Conservation (phyloP, 164 flowering plant species). For the Hamamelis virginiana region DNA sequence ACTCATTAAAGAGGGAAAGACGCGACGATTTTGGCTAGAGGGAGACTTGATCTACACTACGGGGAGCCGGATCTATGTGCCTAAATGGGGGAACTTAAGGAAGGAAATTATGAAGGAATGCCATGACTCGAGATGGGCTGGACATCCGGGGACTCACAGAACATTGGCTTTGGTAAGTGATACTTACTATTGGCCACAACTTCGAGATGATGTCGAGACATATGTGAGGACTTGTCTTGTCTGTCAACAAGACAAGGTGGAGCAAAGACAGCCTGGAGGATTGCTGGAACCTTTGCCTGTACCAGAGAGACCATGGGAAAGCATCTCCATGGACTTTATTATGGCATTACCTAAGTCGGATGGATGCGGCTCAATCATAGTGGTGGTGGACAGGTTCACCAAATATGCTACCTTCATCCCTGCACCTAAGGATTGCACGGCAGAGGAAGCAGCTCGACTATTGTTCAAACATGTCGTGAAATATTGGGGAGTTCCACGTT, state of each 20-base stretch:
- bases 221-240: slow-evolving; percentile 19
- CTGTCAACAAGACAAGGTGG: slow-evolving; percentile 11
- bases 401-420: not conserved
- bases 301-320: no score
- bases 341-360: not conserved
- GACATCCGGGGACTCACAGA: slow-evolving; percentile 3
- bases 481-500: not conserved
- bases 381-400: not conserved
- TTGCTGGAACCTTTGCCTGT: no score
- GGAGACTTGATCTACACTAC: not conserved
- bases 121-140: slow-evolving; percentile 7
- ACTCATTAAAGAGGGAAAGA: not conserved
- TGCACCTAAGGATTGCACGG: not conserved
- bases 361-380: not conserved
- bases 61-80: slow-evolving; percentile 6
- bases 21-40: not conserved
- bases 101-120: not conserved
- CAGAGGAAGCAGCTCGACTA: not conserved
- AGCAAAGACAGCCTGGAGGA: not conserved
- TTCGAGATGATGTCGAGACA: slow-evolving; percentile 4
- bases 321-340: not conserved
- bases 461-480: not conserved
- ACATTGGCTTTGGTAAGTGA: not conserved
- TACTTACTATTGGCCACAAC: slow-evolving; percentile 3
- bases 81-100: not conserved